Base-by-base conservation (phyloP, 2,329 filamentous ascomycete genomes). In the Blastomyces silverae region DNA sequence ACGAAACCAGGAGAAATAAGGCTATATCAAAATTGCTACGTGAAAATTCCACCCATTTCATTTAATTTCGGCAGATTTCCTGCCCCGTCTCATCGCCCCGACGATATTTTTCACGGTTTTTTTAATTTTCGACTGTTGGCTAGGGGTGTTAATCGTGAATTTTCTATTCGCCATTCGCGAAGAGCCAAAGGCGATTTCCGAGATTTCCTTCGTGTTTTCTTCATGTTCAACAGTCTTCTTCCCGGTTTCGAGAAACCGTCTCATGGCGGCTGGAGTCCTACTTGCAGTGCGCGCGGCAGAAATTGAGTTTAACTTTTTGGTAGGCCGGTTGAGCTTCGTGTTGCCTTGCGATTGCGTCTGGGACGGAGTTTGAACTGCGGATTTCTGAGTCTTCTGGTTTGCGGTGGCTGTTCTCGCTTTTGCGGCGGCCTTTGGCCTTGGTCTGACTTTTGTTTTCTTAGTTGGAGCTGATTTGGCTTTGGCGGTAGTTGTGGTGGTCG, bases 251-350 rank as follows among this genome's bases (percentile, higher is more conserved):
- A 68, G 56, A 10, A 67, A 64, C 53, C 59, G 52, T 42, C 53
- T 68, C 65, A 67, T 66, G 5, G 61, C 34, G 37, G 64, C 62
- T 48, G 67, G 65, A 17, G 65, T 68, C 53, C 42, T 63, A 13
- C 48, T 59, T 56, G 63, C 61, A 17, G 56, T 31, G 50, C 67
- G 65, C 5, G 67, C 65, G 1, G 64, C 59, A 50, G 64, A 56
- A 31, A 66, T 68, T n/a, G 67, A 68, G 42, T 66, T 63, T 28
- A 60, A 34, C 50, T 58, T 60, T 52, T 61, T 59, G 17, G 53
- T 50, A 20, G 65, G 65, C 46, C 46, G 64, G 55, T 55, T 64
- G 39, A 60, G 39, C 25, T 58, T 62, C 56, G 62, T 58, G 34
- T 39, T 34, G n/a, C 34, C 55, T 13, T 64, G 42, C 53, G 34